Base-by-base conservation (phyloP, 1,139 yeast genomes). In the Hansenula sp. region DNA sequence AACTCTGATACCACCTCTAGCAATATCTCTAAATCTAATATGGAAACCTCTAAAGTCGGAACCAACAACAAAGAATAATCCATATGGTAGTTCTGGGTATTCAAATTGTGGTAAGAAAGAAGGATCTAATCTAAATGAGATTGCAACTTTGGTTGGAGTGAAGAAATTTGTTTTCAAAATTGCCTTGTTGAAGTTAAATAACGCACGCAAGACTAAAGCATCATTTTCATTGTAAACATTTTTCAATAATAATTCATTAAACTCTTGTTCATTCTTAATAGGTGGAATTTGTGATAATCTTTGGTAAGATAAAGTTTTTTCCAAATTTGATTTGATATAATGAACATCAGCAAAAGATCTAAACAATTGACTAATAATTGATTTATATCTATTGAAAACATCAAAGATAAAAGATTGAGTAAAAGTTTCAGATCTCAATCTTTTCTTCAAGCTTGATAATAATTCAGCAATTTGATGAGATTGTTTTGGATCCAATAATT, bases 21-120 rank as follows among this genome's bases (percentile, higher is more conserved):
- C 95, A 57, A 92, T 90, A 65, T 92, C 97, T 63, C 97, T 82
- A 70, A 92, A 92, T 64, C 98, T 79, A 52, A 92, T 82, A 63
- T 92, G 98, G 83, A 92, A 92, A 27, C 97, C 98, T 62, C 97
- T 78, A 68, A 92, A 92, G 61, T 94, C 97, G 53, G 90, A 86
- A 47, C 98, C 98, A 46, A 92, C 96, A 44, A 90, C 85, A 55
- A 92, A 82, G 68, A 92, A 90, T 86, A 92, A 86, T 51, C 97
- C 98, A 60, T 69, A 92, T 44, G 96, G 94, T 44, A 82, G 84
- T 53, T 88, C 94, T 38, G 97, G 95, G 62, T 90, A 92, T 66
- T 92, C 97, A 19, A 80, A 66, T 42, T 64, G 63, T 37, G 97
- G 97, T 64, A 92, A 75, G 66, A 90, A 86, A 25, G 80, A 68